Conservation (phyloP, 106 monocot genomes). For the Agapanthus africanus region DNA sequence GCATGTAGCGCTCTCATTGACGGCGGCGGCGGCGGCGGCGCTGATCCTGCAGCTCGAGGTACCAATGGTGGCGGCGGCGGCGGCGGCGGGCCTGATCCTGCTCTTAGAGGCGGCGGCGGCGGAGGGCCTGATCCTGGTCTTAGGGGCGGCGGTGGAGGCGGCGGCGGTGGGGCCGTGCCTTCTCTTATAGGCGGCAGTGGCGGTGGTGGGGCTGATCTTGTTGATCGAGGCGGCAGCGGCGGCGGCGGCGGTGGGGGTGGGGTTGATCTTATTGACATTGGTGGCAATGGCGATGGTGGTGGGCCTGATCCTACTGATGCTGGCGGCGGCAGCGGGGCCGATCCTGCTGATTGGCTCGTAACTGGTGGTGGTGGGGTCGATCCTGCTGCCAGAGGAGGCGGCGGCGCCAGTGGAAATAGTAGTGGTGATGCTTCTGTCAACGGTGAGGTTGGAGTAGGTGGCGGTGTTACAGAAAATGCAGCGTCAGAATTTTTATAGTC, state of each 20-base stretch:
- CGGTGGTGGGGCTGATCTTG: neutral
- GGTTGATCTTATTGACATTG: neutral
- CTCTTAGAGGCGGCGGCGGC: constrained; percentile 6
- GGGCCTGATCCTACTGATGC: neutral
- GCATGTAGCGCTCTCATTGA: constrained; percentile 20
- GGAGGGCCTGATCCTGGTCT: neutral
- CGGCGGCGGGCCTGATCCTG: neutral
- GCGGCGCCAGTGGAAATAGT: constrained; percentile 2
- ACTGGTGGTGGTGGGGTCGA: constrained; percentile 10
- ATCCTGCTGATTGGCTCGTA: neutral
- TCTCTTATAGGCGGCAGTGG: too few species aligned
- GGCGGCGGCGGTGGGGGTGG: neutral
- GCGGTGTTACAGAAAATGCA: neutral
- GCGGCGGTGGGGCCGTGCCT: neutral
- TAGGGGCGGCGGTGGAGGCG: neutral
- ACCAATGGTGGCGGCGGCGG: too few species aligned
- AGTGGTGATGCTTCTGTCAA: neutral
- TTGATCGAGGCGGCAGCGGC: too few species aligned
- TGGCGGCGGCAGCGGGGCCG: constrained; percentile 4
- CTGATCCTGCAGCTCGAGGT: constrained; percentile 6
- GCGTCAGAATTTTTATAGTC: neutral
- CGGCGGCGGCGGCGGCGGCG: constrained; percentile 29
- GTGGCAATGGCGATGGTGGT: neutral
- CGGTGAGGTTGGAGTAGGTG: neutral
- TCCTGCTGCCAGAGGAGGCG: too few species aligned